phyloP scores from a whole-genome alignment of 1,284 basidiomycete genomes.

The Rhodotorula mucilaginosa region DNA sequence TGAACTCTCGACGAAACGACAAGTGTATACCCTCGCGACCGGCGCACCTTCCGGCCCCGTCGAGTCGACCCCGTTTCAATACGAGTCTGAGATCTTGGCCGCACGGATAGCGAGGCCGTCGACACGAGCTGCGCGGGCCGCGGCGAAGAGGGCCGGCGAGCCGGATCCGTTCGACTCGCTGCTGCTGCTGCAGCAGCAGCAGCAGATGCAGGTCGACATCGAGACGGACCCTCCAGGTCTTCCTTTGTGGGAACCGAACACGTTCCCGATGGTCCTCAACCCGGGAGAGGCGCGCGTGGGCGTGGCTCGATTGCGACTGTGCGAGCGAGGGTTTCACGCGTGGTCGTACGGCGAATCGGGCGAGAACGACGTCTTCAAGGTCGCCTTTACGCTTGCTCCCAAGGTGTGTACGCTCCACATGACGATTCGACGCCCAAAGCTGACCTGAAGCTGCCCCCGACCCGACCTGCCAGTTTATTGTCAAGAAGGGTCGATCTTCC shows the following conservation, averaged over 20 bases:
- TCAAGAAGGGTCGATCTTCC: constrained; percentile 10
- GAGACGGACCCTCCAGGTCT: background rate
- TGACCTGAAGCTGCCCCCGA: background rate
- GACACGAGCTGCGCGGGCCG: background rate
- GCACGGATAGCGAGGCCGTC: background rate
- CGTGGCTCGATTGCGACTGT: background rate
- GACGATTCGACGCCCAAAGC: fast-evolving
- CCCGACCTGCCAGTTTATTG: constrained; percentile 9
- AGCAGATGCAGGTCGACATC: background rate
- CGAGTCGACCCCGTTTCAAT: background rate
- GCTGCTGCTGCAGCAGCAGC: no score
- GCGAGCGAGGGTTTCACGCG: background rate
- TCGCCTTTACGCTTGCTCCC: constrained; percentile 22
- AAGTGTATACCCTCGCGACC: constrained; percentile 10
- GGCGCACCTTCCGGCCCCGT: background rate
- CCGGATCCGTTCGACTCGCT: background rate
- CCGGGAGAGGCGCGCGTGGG: background rate
- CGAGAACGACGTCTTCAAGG: constrained; percentile 9
- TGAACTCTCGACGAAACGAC: constrained; percentile 24
- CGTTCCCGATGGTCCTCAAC: background rate
- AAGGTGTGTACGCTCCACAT: constrained; percentile 17
- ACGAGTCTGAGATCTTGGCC: background rate
- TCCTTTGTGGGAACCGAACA: background rate
- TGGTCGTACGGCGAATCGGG: constrained; percentile 41
- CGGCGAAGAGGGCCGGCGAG: background rate